Percentiles rank a stretch among this genome's conserved stretches.
phyloP scores from a whole-genome alignment of 78 protist genomes.

The Protostelium mycophagum region DNA sequence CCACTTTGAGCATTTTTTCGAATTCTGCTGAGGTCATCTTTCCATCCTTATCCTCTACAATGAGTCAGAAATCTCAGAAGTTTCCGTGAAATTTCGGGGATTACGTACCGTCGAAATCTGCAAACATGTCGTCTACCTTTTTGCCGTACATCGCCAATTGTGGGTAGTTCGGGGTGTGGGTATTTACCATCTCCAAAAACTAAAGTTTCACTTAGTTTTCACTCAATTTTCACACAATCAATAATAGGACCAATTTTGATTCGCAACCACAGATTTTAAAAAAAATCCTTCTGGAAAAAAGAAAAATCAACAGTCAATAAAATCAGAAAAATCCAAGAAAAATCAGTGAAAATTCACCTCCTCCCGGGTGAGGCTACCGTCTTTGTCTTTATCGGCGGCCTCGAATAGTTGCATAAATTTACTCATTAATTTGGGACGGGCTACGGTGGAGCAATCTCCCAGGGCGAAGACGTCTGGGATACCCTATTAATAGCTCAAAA shows the following conservation, averaged over 20 bases:
- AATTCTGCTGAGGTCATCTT: conserved; percentile 45
- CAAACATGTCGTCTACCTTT: conserved; percentile 16
- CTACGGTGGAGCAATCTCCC: conserved; percentile 70
- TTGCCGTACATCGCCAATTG: conserved; percentile 22
- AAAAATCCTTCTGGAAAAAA: neutral
- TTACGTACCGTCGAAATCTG: conserved; percentile 35
- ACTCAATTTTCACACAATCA: no score
- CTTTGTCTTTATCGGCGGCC: conserved; percentile 46
- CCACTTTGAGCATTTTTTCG: conserved; percentile 15
- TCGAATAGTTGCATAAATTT: conserved; percentile 38
- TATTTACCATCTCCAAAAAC: no score
- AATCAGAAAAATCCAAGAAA: neutral
- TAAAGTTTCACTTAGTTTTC: no score
- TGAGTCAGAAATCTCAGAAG: no score
- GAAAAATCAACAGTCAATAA: neutral
- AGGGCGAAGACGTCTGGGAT: conserved; percentile 45
- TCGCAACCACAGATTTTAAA: neutral
- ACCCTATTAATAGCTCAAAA: neutral
- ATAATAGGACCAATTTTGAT: no score
- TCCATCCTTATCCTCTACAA: no score
- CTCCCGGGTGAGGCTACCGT: conserved; percentile 15
- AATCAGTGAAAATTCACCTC: conserved; percentile 23
- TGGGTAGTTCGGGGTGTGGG: conserved; percentile 26
- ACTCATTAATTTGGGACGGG: conserved; percentile 17
- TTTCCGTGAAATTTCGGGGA: no score